Percentiles rank a stretch among this genome's conserved stretches.
Conservation (phyloP, 257 asterid genomes). For the Echium plantagineum region DNA sequence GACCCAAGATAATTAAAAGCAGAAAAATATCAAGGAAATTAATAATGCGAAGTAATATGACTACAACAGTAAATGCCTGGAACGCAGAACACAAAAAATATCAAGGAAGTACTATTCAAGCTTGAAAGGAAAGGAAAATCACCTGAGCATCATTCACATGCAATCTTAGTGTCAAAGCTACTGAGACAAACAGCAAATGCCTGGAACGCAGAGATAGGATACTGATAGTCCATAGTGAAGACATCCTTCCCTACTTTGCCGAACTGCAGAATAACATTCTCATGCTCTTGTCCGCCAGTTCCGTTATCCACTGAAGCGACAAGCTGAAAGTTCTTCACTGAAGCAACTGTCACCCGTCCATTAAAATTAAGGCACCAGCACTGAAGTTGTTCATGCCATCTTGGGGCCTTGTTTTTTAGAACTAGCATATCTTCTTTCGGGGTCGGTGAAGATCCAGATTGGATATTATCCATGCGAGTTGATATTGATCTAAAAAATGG, state of each 20-base stretch:
- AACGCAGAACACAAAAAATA: no score
- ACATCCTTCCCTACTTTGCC: constrained; percentile 8
- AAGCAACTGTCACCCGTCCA: constrained; percentile 10
- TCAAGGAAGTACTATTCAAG: background rate
- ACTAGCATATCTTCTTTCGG: background rate
- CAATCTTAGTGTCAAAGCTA: constrained; percentile 10
- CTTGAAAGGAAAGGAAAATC: constrained; percentile 9
- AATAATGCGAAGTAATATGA: background rate
- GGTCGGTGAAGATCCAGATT: background rate
- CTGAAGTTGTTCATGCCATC: constrained; percentile 8
- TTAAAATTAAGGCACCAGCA: constrained; percentile 10
- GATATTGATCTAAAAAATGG: constrained; percentile 3
- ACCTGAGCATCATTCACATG: constrained; percentile 15
- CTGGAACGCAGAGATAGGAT: constrained; percentile 12
- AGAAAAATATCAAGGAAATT: background rate
- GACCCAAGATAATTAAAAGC: no score
- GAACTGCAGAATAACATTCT: constrained; percentile 10
- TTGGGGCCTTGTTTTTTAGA: constrained; percentile 9
- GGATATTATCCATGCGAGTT: background rate
- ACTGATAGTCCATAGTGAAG: constrained; percentile 10
- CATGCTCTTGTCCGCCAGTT: constrained; percentile 1
- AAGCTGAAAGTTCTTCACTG: constrained; percentile 12
- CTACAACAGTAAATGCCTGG: no score
- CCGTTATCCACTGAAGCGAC: constrained; percentile 3
- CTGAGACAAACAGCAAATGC: constrained; percentile 11